Evolutionary conservation across 352 stramenopile genomes (phyloP).

Genomic region (Phytophthora citrophthora): DNA sequence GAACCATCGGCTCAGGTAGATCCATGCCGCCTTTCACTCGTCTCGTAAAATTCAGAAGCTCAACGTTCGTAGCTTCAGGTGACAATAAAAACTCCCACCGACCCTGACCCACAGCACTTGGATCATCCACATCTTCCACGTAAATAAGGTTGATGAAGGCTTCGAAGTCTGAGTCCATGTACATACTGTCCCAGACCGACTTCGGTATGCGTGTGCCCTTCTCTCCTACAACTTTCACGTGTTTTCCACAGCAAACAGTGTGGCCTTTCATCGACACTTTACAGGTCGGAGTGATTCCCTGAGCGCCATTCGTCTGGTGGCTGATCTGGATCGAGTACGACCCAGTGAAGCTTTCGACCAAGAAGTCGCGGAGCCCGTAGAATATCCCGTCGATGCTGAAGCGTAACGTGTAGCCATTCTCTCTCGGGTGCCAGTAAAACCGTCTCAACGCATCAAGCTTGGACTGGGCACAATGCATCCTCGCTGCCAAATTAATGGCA

Average conservation of each 20-base stretch:
- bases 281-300: constrained; percentile 68
- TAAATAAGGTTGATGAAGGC: constrained; percentile 66
- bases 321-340: constrained; percentile 66
- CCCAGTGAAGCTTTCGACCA: constrained; percentile 65
- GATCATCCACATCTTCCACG: constrained; percentile 57
- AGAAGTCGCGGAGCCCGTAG: constrained; percentile 77
- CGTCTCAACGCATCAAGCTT: constrained; percentile 76
- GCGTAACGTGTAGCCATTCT: constrained; percentile 77
- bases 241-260: constrained; percentile 69
- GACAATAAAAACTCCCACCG: constrained; percentile 71
- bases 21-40: constrained; percentile 74
- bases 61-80: constrained; percentile 62
- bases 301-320: constrained; percentile 74
- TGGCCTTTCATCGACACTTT: constrained; percentile 71
- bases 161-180: constrained; percentile 75
- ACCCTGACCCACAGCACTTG: constrained; percentile 41
- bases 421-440: constrained; percentile 71
- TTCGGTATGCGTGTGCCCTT: constrained; percentile 81
- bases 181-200: constrained; percentile 82
- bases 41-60: constrained; percentile 71
- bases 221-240: constrained; percentile 80
- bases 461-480: constrained; percentile 67
- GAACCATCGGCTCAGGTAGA: constrained; percentile 69
- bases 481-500: constrained; percentile 58
- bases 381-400: constrained; percentile 85